These are phyloP conservation scores for Lactarius hengduanensis DNA, from an alignment of 768 basidiomycete genomes.

Conservation along the genomic window DNA sequence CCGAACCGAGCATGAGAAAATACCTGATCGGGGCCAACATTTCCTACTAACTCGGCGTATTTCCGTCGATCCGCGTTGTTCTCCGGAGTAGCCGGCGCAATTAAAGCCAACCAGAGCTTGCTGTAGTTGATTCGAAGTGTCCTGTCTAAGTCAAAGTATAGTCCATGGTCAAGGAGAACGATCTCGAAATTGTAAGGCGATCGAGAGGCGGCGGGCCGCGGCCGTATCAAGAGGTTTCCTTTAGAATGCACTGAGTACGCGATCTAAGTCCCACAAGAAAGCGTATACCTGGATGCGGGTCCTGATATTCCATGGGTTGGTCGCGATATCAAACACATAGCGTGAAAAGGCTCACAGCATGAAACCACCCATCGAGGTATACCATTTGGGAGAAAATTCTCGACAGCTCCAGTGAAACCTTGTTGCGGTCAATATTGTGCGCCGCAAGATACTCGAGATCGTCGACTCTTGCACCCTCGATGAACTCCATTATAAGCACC, in stretches of 20 bases:
- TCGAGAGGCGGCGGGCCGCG: slow-evolving; percentile 54
- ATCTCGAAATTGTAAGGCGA: slow-evolving; percentile 97
- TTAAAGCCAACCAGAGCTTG: slow-evolving; percentile 89
- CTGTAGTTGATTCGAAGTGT: slow-evolving; percentile 79
- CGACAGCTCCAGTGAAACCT: slow-evolving; percentile 86
- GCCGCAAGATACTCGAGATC: slow-evolving; percentile 80
- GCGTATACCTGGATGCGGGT: slow-evolving; percentile 76
- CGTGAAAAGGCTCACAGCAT: slow-evolving; percentile 53
- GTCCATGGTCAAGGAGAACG: slow-evolving; percentile 89
- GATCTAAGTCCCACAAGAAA: slow-evolving; percentile 8
- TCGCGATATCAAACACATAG: background rate
- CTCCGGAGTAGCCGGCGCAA: slow-evolving; percentile 64
- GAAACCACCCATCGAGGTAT: slow-evolving; percentile 90
- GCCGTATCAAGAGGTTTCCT: slow-evolving; percentile 91
- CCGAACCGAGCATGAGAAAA: slow-evolving; percentile 30
- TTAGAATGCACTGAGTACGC: slow-evolving; percentile 15
- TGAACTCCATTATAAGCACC: slow-evolving; percentile 93
- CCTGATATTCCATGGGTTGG: slow-evolving; percentile 44
- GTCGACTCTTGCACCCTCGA: slow-evolving; percentile 85
- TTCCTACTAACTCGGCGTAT: slow-evolving; percentile 89
- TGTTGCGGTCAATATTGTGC: slow-evolving; percentile 87
- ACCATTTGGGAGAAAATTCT: slow-evolving; percentile 95
- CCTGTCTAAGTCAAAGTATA: slow-evolving; percentile 88
- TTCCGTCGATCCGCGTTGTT: slow-evolving; percentile 70
- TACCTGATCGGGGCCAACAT: slow-evolving; percentile 84